phyloP scores from a whole-genome alignment of 139 green algal species.

The Edaphochlamys debaryana region DNA sequence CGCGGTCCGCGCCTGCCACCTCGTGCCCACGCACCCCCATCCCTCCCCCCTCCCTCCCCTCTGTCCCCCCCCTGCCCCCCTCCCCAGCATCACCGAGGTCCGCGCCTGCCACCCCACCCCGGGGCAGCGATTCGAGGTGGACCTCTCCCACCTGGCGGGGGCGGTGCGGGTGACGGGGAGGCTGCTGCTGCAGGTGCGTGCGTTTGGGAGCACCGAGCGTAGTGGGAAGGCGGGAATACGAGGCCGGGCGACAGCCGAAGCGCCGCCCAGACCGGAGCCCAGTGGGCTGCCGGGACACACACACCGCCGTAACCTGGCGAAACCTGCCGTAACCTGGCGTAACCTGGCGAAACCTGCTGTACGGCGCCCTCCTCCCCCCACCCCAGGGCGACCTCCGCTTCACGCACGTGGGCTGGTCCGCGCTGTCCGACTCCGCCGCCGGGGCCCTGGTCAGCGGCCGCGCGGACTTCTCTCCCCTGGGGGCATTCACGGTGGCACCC shows the following conservation, averaged over 20 bases:
- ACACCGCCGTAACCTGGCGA: too few species aligned
- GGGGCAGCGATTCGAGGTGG: background rate
- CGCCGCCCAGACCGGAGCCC: too few species aligned
- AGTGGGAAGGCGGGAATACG: too few species aligned
- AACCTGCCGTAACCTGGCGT: too few species aligned
- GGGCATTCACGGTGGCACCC: background rate
- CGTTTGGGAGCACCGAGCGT: background rate
- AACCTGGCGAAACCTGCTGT: too few species aligned
- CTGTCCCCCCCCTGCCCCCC: too few species aligned
- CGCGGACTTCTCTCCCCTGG: background rate
- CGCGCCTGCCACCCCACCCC: slow-evolving; percentile 24
- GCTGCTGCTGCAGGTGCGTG: background rate
- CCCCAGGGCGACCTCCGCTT: slow-evolving; percentile 23
- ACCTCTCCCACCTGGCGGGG: slow-evolving; percentile 3
- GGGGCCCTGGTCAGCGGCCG: background rate
- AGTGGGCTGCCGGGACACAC: too few species aligned
- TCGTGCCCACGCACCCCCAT: too few species aligned
- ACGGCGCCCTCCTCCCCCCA: background rate
- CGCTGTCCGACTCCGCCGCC: background rate
- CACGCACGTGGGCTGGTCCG: background rate
- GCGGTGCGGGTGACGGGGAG: background rate
- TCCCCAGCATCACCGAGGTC: slow-evolving; percentile 27
- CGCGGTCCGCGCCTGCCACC: too few species aligned
- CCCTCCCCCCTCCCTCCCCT: too few species aligned
- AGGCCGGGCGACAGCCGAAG: too few species aligned